Conservation (phyloP, 169 alveolate genomes). For the Amoebophrya sp. region DNA sequence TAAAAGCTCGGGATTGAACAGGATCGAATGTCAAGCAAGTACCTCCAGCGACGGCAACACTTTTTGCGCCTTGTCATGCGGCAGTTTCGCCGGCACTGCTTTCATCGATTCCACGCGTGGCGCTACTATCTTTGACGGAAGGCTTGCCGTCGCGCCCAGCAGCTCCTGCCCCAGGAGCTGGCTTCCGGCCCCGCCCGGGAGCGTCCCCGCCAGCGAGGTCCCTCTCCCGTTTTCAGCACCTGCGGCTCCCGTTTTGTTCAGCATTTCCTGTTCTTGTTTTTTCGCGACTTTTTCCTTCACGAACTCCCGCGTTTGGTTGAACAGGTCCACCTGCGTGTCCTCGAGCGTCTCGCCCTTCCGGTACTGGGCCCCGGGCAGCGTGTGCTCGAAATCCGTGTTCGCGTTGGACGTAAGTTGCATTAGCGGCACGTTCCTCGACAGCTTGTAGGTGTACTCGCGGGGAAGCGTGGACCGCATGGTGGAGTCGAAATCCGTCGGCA, state of each 20-base stretch:
- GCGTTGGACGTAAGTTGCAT: background rate
- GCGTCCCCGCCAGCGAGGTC: no score
- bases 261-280: background rate
- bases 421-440: background rate
- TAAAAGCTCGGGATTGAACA: background rate
- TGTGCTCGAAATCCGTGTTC: background rate
- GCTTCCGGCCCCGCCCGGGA: background rate
- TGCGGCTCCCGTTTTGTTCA: no score
- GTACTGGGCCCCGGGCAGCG: background rate
- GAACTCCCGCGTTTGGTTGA: background rate
- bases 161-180: background rate
- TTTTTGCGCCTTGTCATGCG: background rate
- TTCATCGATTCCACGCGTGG: background rate
- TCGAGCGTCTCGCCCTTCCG: background rate
- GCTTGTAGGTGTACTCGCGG: background rate
- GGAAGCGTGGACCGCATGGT: background rate
- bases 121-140: background rate
- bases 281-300: no score
- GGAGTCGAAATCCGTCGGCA: background rate
- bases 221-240: no score
- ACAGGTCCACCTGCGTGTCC: background rate
- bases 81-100: background rate
- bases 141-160: background rate
- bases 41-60: background rate
- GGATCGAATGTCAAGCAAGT: background rate